Percentiles rank a stretch among this genome's conserved stretches.
These are phyloP conservation scores for Olyra latifolia DNA, from an alignment of 176 grass and related monocot species.

Conservation along the genomic window DNA sequence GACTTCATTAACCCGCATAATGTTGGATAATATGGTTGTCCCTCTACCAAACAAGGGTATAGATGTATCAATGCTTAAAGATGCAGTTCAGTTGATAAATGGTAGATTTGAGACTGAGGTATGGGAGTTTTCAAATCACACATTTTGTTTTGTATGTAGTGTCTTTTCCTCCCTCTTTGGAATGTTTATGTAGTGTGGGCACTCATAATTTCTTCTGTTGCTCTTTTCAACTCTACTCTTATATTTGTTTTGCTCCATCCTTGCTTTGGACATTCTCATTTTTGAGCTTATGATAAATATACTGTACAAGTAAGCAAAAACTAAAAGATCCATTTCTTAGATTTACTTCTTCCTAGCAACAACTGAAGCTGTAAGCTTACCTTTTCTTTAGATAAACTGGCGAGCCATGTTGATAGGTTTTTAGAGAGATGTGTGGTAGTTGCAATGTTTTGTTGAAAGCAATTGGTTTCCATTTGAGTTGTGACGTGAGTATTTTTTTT, in stretches of 20 bases:
- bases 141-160: background rate
- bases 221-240: background rate
- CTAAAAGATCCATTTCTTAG: background rate
- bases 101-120: conserved; percentile 97
- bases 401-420: background rate
- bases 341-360: background rate
- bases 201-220: background rate
- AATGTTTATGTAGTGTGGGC: background rate
- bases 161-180: background rate
- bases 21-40: conserved; percentile 97
- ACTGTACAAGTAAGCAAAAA: background rate
- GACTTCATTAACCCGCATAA: conserved; percentile 84
- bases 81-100: conserved; percentile 83
- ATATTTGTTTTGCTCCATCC: background rate
- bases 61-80: conserved; percentile 94
- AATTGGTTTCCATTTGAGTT: background rate
- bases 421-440: background rate
- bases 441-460: background rate
- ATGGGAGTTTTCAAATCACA: conserved; percentile 11
- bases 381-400: background rate
- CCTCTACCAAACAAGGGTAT: conserved; percentile 74
- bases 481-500: background rate
- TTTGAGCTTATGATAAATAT: background rate
- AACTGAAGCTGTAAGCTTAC: background rate
- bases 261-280: background rate